Percentiles rank a stretch among this genome's conserved stretches.
Conservation (phyloP, 768 basidiomycete genomes). For the Lactarius sanguifluus region DNA sequence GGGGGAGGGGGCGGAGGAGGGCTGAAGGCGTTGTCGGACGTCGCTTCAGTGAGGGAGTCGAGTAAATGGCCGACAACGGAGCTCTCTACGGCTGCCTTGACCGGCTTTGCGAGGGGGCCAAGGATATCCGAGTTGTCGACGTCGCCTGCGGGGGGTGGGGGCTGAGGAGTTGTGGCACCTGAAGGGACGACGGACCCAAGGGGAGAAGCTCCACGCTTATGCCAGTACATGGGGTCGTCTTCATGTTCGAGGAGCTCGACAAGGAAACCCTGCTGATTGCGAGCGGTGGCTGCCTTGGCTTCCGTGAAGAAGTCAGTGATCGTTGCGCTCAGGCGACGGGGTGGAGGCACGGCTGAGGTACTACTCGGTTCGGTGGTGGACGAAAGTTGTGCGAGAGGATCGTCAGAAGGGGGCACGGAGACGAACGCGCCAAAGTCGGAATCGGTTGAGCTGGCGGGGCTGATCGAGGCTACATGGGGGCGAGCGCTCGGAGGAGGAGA, state of each 20-base stretch:
- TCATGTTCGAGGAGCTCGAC: conserved; percentile 66
- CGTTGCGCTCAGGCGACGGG: background rate
- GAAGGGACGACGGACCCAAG: conserved; percentile 3
- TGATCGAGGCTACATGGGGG: conserved; percentile 20
- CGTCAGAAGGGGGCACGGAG: conserved; percentile 52
- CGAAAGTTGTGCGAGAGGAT: conserved; percentile 42
- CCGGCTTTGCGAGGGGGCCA: background rate
- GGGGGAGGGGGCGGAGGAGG: conserved; percentile 12
- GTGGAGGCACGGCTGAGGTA: background rate
- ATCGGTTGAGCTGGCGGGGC: conserved; percentile 19
- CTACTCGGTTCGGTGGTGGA: background rate
- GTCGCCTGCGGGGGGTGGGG: conserved; percentile 10
- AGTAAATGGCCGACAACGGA: conserved; percentile 8
- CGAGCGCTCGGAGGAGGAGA: conserved; percentile 9
- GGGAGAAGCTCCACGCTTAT: conserved; percentile 19
- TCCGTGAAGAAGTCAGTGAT: conserved; percentile 47
- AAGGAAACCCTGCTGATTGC: conserved; percentile 52
- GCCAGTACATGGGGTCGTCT: conserved; percentile 66
- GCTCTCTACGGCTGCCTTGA: background rate
- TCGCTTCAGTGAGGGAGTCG: conserved; percentile 27
- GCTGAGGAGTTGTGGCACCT: conserved; percentile 26
- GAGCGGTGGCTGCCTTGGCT: conserved; percentile 55
- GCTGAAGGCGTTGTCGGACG: conserved; percentile 16
- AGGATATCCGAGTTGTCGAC: background rate
- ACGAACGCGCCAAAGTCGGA: conserved; percentile 66